These are phyloP conservation scores for Auricularia cornea DNA, from an alignment of 768 basidiomycete genomes.

Conservation along the genomic window DNA sequence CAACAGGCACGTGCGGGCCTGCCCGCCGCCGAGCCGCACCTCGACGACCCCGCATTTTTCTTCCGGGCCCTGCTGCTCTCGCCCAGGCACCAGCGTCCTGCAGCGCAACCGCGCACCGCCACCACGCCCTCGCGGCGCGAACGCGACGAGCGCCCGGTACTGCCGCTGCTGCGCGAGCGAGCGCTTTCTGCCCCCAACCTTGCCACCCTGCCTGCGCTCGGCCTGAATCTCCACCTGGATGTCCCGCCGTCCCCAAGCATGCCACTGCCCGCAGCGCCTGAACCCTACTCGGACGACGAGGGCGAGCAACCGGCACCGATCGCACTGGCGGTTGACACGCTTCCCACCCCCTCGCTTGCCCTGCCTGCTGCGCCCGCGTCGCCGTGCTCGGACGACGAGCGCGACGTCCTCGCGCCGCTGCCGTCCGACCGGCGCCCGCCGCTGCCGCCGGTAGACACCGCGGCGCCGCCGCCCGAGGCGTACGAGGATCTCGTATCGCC, in stretches of 20 bases:
- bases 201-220: background rate
- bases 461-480: too few species aligned
- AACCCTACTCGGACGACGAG: background rate
- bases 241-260: background rate
- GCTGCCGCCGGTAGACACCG: too few species aligned
- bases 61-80: background rate
- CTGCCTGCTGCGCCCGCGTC: background rate
- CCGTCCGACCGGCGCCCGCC: too few species aligned
- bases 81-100: background rate
- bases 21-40: background rate
- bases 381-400: background rate
- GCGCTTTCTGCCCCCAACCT: background rate
- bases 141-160: background rate
- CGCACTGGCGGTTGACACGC: background rate
- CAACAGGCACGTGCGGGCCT: too few species aligned
- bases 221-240: background rate
- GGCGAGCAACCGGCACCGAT: background rate
- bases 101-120: background rate
- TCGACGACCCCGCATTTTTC: background rate
- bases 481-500: too few species aligned
- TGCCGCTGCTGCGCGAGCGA: background rate
- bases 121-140: background rate
- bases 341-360: background rate
- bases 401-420: background rate
- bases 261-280: background rate